phyloP scores from a whole-genome alignment of 2,329 filamentous ascomycete species.

The Amylocarpus encephaloides region DNA sequence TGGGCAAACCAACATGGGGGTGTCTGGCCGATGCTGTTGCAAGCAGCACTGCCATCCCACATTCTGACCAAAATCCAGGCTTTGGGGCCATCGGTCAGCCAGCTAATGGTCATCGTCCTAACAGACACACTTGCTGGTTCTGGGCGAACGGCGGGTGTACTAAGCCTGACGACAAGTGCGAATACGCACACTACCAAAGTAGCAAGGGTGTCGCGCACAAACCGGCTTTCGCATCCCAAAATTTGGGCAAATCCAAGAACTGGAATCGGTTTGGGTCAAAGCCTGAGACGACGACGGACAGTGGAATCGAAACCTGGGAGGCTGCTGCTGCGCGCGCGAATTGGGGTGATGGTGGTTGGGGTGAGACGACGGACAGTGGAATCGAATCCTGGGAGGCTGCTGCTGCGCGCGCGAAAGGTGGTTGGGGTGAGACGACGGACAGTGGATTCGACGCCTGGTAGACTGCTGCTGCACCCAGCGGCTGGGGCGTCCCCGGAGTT shows the following conservation, averaged over 20 bases:
- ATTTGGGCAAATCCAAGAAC: not conserved
- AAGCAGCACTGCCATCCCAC: no score
- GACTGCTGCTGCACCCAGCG: no score
- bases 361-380: no score
- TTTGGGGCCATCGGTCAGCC: no score
- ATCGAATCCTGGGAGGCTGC: no score
- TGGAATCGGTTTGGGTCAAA: not conserved
- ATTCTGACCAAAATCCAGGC: no score
- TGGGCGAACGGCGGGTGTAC: conserved; percentile 16
- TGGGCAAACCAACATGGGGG: conserved; percentile 23
- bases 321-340: no score
- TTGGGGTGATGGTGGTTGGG: not conserved
- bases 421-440: not conserved
- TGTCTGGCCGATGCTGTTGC: conserved; percentile 12
- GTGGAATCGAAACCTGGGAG: no score
- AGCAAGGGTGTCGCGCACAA: conserved; percentile 6
- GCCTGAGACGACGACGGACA: no score
- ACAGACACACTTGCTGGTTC: conserved; percentile 16
- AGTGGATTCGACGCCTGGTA: not conserved
- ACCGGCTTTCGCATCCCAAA: not conserved
- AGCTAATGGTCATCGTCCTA: not conserved
- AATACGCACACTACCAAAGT: conserved; percentile 16
- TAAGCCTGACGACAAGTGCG: conserved; percentile 10
- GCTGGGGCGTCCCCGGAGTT: no score
- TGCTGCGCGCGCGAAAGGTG: not conserved